Percentiles rank a stretch among this genome's conserved stretches.
phyloP scores from a whole-genome alignment of 352 stramenopile species.

The Globisporangium nagaii region DNA sequence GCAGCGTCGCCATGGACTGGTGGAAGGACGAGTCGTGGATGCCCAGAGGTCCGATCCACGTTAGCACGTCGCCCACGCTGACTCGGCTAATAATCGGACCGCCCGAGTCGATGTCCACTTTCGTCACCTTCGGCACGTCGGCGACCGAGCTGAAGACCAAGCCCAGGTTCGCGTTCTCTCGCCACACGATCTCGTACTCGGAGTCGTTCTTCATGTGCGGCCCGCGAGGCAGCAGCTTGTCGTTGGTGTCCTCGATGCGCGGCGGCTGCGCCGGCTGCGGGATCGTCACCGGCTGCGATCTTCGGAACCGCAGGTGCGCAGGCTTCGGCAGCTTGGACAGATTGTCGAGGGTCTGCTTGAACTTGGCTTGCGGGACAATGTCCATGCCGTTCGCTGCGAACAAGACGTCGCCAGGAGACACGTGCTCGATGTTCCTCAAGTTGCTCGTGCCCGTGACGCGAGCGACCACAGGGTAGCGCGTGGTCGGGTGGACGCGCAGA shows the following conservation, averaged over 20 bases:
- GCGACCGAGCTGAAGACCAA: conserved; percentile 80
- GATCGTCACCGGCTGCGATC: conserved; percentile 28
- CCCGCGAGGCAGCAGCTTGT: conserved; percentile 44
- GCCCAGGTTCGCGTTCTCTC: conserved; percentile 77
- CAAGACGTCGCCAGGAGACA: conserved; percentile 59
- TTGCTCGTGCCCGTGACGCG: conserved; percentile 73
- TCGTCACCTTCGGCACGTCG: conserved; percentile 75
- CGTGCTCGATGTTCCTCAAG: conserved; percentile 71
- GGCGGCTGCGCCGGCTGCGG: conserved; percentile 1
- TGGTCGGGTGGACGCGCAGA: conserved; percentile 62
- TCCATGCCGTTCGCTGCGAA: conserved; percentile 70
- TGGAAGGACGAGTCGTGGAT: conserved; percentile 79
- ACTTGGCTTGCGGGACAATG: conserved; percentile 69
- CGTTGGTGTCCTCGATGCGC: conserved; percentile 29
- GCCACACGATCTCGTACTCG: conserved; percentile 83
- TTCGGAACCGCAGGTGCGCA: conserved; percentile 57
- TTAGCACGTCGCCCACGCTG: conserved; percentile 66
- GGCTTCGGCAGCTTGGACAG: conserved; percentile 66
- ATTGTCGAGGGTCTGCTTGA: conserved; percentile 76
- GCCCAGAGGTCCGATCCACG: conserved; percentile 74
- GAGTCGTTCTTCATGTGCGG: conserved; percentile 47
- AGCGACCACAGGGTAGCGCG: conserved; percentile 61
- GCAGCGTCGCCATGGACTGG: conserved; percentile 79
- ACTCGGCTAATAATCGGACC: conserved; percentile 68
- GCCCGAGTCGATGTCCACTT: conserved; percentile 75